Evolutionary conservation across 805 yeast species (phyloP), one percentile per base, ranked within the genome.

Genomic region (Metschnikowia cubensis): DNA sequence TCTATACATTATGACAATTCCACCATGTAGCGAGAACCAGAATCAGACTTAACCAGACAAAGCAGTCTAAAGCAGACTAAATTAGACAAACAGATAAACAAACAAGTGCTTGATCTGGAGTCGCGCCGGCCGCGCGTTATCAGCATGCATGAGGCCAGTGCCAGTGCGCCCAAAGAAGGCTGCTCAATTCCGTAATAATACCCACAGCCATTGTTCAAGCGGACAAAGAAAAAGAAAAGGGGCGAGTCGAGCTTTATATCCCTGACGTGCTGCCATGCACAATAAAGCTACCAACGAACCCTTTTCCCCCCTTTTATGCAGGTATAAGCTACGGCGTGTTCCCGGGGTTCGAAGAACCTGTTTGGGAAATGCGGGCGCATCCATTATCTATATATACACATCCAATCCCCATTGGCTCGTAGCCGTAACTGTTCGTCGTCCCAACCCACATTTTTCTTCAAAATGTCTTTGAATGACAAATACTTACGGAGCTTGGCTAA

Each of bases 401-500:
- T 22, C 45, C 6, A 14, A 14, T 42, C 18, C 45, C 45, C 37
- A 32, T 10, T 15, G 21, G 21, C 21, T 5, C 6, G 3, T 15
- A n/a, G 6, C 21, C 33, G 21, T 6, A 5, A 6, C n/a, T 37
- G 15, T 8, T 18, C n/a, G 3, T 42, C 7, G n/a, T 18, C 21
- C 14, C n/a, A 32, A 17, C 37, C 18, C 31, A 17, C 35, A 13
- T 4, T n/a, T n/a, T 15, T 14, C n/a, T 3, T 8, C 32, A 8
- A 22, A 18, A 58, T 57, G 60, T 47, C 57, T 32, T 18, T 62
- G 22, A 73, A 71, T 54, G 51, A 56, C 10, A 51, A 56, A 49
- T 74, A 82, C 54, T 63, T 78, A 22, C 48, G 57, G 2, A 65
- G 68, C 33, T 61, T 83, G 37, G 58, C 64, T 6, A 70, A 67